Evolutionary conservation across 768 basidiomycete species (phyloP).

Genomic region (Phlebiopsis gigantea): DNA sequence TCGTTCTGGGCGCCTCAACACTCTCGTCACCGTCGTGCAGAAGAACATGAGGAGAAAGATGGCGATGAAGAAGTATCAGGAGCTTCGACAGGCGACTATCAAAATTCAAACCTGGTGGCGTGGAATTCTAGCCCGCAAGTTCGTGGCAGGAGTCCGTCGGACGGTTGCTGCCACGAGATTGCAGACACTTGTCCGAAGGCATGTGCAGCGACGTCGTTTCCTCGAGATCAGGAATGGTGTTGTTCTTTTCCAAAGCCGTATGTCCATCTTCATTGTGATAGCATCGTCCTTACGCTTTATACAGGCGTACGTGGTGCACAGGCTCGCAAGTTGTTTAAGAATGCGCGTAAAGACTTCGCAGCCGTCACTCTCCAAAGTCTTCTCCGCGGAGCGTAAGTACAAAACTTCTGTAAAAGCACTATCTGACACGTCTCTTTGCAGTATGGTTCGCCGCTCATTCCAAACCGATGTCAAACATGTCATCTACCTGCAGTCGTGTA

Average conservation of each 20-base stretch:
- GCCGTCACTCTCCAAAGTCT: slow-evolving; percentile 77
- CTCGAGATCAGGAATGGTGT: slow-evolving; percentile 55
- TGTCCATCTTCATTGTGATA: slow-evolving; percentile 30
- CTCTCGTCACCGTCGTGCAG: slow-evolving; percentile 92
- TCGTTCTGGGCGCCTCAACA: slow-evolving; percentile 81
- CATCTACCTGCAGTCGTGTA: slow-evolving; percentile 84
- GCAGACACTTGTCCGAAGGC: slow-evolving; percentile 69
- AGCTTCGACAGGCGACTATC: slow-evolving; percentile 68
- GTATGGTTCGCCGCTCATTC: slow-evolving; percentile 50
- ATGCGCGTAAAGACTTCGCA: slow-evolving; percentile 52
- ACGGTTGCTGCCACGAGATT: slow-evolving; percentile 72
- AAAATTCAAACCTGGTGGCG: slow-evolving; percentile 94
- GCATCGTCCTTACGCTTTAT: slow-evolving; percentile 10
- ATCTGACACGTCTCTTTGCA: slow-evolving; percentile 22
- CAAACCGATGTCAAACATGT: slow-evolving; percentile 63
- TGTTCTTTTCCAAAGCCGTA: slow-evolving; percentile 79
- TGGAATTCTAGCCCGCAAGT: slow-evolving; percentile 68
- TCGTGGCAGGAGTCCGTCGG: slow-evolving; percentile 66
- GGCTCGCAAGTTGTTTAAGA: slow-evolving; percentile 54
- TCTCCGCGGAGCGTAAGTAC: slow-evolving; percentile 80
- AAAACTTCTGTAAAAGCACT: slow-evolving; percentile 4
- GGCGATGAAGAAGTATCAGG: slow-evolving; percentile 75
- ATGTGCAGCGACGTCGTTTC: slow-evolving; percentile 69
- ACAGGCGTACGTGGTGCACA: slow-evolving; percentile 73
- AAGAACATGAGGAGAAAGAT: slow-evolving; percentile 92